Percentiles rank a stretch among this genome's conserved stretches.
phyloP scores from a whole-genome alignment of 2,329 filamentous ascomycete genomes.

The Xylariaceae sp. region DNA sequence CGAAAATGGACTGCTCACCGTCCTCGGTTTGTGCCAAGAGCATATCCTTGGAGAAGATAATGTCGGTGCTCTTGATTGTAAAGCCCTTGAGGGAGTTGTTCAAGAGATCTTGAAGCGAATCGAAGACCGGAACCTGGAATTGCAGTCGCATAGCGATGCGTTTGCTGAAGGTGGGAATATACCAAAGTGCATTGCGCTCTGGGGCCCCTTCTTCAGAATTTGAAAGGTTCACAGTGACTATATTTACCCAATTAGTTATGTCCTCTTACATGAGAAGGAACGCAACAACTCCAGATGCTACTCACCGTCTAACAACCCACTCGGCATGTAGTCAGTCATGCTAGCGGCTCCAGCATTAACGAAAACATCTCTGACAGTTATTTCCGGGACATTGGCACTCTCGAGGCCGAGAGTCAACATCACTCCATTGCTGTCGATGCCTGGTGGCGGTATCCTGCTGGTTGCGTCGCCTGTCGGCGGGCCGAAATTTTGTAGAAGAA shows the following conservation, averaged over 20 bases:
- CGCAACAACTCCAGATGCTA: no score
- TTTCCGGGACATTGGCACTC: background rate
- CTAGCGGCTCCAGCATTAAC: background rate
- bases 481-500: conserved; percentile 10
- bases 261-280: no score
- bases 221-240: no score
- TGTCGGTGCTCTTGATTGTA: background rate
- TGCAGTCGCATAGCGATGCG: background rate
- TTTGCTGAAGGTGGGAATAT: background rate
- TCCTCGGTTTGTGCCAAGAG: background rate
- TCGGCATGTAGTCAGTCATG: background rate
- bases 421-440: conserved; percentile 4
- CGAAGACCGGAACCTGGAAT: background rate
- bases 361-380: background rate
- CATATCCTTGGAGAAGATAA: background rate
- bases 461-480: background rate
- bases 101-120: background rate
- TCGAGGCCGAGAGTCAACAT: conserved; percentile 3
- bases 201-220: background rate
- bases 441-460: conserved; percentile 8
- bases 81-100: background rate
- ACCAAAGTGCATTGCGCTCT: conserved; percentile 1
- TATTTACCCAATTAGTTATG: no score
- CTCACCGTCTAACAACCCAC: background rate
- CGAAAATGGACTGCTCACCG: background rate